A percentile compares a stretch with the other conserved stretches of the same genome.
phyloP scores from a whole-genome alignment of 148 eudicot genomes.

The Vaccinium corymbosum region DNA sequence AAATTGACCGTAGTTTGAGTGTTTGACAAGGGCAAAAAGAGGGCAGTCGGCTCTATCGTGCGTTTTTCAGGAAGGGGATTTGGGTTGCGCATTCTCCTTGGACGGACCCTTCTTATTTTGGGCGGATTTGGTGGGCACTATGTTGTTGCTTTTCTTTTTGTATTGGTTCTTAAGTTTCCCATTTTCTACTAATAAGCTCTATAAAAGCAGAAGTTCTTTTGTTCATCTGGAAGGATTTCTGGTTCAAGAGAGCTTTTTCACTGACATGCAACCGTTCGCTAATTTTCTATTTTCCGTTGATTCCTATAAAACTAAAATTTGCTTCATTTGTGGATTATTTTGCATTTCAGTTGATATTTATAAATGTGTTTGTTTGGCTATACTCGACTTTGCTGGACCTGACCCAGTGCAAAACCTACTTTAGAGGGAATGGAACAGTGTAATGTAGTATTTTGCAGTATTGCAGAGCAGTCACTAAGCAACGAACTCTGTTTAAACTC shows the following conservation, averaged over 20 bases:
- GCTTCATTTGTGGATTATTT: not conserved
- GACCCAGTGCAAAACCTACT: not conserved
- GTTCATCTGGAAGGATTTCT: not conserved
- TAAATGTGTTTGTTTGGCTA: not conserved
- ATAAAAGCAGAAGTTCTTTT: not conserved
- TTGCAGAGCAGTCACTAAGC: not conserved
- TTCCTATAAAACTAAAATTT: not conserved
- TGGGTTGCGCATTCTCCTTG: not conserved
- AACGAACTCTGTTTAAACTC: not conserved
- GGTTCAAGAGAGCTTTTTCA: not conserved
- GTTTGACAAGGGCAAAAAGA: not conserved
- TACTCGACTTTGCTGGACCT: not conserved
- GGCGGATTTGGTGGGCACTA: not conserved
- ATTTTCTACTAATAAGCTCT: not conserved
- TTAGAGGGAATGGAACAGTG: not conserved
- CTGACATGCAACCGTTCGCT: not conserved
- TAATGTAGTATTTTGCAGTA: not conserved
- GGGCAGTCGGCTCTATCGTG: not conserved
- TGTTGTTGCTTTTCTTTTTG: not conserved
- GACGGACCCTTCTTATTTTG: not conserved
- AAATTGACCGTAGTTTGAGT: not conserved
- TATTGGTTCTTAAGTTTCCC: not conserved
- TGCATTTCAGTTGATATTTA: slow-evolving; percentile 5
- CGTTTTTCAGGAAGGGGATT: not conserved
- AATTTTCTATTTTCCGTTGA: not conserved